Conservation (phyloP, 495 filamentous ascomycete species). For the Usnea hakonensis region DNA sequence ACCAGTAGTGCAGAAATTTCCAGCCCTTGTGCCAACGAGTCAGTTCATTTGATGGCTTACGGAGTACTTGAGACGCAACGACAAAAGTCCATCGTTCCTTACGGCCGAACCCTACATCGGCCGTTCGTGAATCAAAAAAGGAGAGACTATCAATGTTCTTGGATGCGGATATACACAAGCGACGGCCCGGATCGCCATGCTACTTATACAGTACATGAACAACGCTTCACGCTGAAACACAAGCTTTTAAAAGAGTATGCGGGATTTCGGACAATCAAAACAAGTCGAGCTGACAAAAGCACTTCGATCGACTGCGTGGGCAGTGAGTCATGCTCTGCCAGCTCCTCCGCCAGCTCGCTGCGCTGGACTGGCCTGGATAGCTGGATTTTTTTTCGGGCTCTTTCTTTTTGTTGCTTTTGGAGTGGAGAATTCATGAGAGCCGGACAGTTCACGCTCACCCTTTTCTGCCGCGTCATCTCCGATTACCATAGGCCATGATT, state of each 20-base stretch:
- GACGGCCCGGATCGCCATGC: not conserved
- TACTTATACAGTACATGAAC: too few relatives aligned
- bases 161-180: not conserved
- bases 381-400: constrained; percentile 1
- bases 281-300: not conserved
- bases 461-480: constrained; percentile 6
- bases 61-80: too few relatives aligned
- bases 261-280: not conserved
- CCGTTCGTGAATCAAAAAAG: too few relatives aligned
- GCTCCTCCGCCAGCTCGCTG: not conserved
- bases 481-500: constrained; percentile 29
- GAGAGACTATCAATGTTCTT: too few relatives aligned
- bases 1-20: too few relatives aligned
- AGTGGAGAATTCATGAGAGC: not conserved
- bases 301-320: not conserved
- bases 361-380: constrained; percentile 1
- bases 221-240: not conserved
- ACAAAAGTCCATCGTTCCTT: too few relatives aligned
- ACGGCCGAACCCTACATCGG: too few relatives aligned
- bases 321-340: not conserved
- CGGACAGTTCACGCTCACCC: not conserved
- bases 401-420: constrained; percentile 6
- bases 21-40: too few relatives aligned
- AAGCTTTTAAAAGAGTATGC: not conserved
- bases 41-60: too few relatives aligned